These are phyloP conservation scores for Suhomyces tanzawaensis DNA, from an alignment of 805 yeast genomes.

Conservation along the genomic window DNA sequence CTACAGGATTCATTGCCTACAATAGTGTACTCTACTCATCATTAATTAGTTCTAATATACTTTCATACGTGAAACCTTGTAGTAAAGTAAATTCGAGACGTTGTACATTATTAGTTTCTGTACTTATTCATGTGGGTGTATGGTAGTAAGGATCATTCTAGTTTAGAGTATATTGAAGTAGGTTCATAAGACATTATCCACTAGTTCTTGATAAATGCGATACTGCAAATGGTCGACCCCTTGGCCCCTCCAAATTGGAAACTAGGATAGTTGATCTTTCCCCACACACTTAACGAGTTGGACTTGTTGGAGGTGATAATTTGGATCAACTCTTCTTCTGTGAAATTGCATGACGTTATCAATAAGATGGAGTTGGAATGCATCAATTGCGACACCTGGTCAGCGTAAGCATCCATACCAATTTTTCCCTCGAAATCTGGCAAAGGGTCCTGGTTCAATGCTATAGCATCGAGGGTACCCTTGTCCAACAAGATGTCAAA, in stretches of 20 bases:
- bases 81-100: too few relatives aligned
- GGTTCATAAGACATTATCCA: not conserved
- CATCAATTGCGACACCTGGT: constrained; percentile 56
- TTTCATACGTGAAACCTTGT: too few relatives aligned
- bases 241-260: constrained; percentile 86
- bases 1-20: too few relatives aligned
- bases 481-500: constrained; percentile 85
- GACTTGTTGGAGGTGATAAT: constrained; percentile 44
- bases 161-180: not conserved
- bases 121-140: too few relatives aligned
- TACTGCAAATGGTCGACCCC: constrained; percentile 85
- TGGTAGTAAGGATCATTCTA: not conserved
- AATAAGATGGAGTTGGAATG: constrained; percentile 55
- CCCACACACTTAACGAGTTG: constrained; percentile 55
- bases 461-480: constrained; percentile 97
- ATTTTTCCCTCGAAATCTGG: constrained; percentile 45
- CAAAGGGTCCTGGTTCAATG: constrained; percentile 60
- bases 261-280: constrained; percentile 69
- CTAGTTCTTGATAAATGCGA: constrained; percentile 61
- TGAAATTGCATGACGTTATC: constrained; percentile 92
- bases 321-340: constrained; percentile 67
- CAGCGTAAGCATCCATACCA: constrained; percentile 59
- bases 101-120: too few relatives aligned
- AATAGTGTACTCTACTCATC: too few relatives aligned
- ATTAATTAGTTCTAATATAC: too few relatives aligned